phyloP scores from a whole-genome alignment of 176 grass and related monocot genomes.

The Hordeum marinum region DNA sequence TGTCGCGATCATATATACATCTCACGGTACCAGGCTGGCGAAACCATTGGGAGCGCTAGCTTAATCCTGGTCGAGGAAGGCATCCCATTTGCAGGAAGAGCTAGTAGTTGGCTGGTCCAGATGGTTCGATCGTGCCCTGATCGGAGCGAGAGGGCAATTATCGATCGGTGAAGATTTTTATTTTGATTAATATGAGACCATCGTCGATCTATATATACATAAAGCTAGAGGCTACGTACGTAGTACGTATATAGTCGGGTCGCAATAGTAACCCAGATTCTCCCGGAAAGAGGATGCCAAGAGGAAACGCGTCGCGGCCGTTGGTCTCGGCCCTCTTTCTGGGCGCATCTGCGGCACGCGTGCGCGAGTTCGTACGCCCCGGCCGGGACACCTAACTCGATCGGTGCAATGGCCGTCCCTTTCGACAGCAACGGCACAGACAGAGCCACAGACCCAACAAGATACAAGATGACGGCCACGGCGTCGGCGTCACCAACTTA shows the following conservation, averaged over 20 bases:
- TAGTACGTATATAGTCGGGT: neutral
- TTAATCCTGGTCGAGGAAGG: neutral
- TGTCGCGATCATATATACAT: neutral
- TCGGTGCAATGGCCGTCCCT: constrained; percentile 7
- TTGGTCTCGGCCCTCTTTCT: neutral
- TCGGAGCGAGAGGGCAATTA: neutral
- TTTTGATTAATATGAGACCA: neutral
- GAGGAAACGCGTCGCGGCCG: constrained; percentile 15
- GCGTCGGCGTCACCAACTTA: neutral
- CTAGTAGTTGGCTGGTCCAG: neutral
- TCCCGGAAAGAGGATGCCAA: constrained; percentile 23
- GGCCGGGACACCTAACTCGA: constrained; percentile 17
- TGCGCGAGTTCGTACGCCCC: constrained; percentile 19
- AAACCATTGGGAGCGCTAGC: neutral
- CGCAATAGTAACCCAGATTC: neutral
- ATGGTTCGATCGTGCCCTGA: neutral
- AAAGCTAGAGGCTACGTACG: neutral
- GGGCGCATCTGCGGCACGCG: constrained; percentile 31
- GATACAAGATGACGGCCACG: neutral
- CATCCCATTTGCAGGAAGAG: neutral
- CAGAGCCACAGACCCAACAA: neutral
- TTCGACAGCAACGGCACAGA: constrained; percentile 33
- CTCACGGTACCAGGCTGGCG: neutral
- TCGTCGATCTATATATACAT: neutral
- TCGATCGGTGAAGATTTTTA: neutral